phyloP scores from a whole-genome alignment of 2,329 filamentous ascomycete species.

The Cladosporium colombiae region DNA sequence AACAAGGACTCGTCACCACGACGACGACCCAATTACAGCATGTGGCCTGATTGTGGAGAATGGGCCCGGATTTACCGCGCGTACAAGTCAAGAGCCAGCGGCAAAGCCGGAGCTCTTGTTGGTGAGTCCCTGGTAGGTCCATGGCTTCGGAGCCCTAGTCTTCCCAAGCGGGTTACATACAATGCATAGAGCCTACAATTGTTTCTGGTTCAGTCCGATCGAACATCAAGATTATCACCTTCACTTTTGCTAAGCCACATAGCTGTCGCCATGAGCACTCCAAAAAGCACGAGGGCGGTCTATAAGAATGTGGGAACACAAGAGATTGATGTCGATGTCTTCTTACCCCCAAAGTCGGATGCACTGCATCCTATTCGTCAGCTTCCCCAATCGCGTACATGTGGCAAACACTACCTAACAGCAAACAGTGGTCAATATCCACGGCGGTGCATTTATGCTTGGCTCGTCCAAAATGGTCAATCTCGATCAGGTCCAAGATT shows the following conservation, averaged over 20 bases:
- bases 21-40: background rate
- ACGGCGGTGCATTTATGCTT: background rate
- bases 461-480: constrained; percentile 1
- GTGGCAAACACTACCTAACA: background rate
- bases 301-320: background rate
- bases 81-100: background rate
- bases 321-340: constrained; percentile 4
- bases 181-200: background rate
- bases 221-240: background rate
- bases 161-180: background rate
- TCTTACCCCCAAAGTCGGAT: background rate
- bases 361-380: background rate
- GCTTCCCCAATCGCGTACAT: background rate
- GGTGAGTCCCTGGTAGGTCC: too few species aligned
- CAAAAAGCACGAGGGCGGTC: background rate
- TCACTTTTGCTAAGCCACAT: background rate
- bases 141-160: background rate
- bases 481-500: background rate
- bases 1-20: background rate
- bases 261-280: background rate
- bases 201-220: background rate
- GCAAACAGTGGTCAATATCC: background rate
- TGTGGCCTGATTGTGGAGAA: background rate
- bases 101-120: background rate
- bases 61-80: background rate